These are phyloP conservation scores for peach (Prunus persica) DNA, from an alignment of 306 rosid species.

Conservation along the genomic window DNA sequence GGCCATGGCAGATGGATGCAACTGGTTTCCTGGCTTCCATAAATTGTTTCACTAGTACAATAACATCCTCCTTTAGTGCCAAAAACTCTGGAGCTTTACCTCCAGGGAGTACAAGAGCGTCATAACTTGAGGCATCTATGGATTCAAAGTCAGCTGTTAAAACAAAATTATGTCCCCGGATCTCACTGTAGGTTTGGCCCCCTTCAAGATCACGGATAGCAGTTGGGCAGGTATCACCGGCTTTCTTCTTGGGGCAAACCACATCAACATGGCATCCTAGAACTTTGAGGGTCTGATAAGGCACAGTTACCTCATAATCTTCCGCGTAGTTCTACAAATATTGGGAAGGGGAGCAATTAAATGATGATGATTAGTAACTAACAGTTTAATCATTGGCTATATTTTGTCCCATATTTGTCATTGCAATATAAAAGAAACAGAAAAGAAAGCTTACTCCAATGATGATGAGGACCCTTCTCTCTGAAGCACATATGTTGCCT, in stretches of 20 bases:
- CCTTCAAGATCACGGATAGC: constrained; percentile 94
- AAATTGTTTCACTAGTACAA: constrained; percentile 39
- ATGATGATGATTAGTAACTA: neutral
- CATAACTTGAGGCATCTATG: constrained; percentile 58
- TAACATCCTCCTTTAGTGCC: constrained; percentile 40
- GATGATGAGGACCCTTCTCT: constrained; percentile 63
- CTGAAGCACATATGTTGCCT: constrained; percentile 56
- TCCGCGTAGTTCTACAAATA: constrained; percentile 77
- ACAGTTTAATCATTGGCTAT: neutral
- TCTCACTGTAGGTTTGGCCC: constrained; percentile 78
- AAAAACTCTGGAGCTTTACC: constrained; percentile 57
- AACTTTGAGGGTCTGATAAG: constrained; percentile 83
- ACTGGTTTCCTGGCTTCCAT: constrained; percentile 50
- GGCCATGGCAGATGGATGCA: constrained; percentile 74
- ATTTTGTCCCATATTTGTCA: too few species aligned
- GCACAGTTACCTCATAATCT: constrained; percentile 79
- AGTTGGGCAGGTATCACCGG: constrained; percentile 73
- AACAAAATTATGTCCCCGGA: constrained; percentile 63
- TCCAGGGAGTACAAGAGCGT: constrained; percentile 56
- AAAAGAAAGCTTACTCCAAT: constrained; percentile 63
- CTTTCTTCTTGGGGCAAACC: constrained; percentile 75
- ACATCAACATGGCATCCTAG: constrained; percentile 89
- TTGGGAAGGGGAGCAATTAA: neutral
- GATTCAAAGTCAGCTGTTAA: constrained; percentile 63
- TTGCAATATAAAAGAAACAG: neutral